phyloP scores from a whole-genome alignment of 164 flowering plant species.

The Pachysandra terminalis region DNA sequence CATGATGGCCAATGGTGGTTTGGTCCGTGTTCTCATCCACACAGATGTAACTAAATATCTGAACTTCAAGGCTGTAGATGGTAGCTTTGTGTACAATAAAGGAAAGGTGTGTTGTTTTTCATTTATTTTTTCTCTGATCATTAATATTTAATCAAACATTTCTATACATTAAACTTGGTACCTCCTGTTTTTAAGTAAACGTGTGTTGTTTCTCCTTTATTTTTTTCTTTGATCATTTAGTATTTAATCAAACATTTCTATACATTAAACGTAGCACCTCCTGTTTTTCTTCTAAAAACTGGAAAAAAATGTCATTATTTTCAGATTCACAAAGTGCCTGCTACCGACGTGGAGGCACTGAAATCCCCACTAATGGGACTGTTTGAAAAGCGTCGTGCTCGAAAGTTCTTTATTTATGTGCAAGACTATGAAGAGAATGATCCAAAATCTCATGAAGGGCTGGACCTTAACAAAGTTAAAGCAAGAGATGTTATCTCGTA shows the following conservation, averaged over 20 bases:
- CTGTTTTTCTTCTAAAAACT: neutral
- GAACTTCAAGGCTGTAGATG: constrained; percentile 95
- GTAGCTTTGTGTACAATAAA: constrained; percentile 96
- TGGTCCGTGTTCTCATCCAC: constrained; percentile 92
- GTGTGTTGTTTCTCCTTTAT: too few species aligned
- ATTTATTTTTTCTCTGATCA: neutral
- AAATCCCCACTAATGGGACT: constrained; percentile 91
- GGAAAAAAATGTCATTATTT: constrained; percentile 5
- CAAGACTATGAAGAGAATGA: constrained; percentile 90
- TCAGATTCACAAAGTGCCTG: constrained; percentile 91
- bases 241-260: neutral
- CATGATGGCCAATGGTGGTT: constrained; percentile 89
- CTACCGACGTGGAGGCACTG: constrained; percentile 95
- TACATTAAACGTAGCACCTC: neutral
- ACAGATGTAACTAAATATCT: constrained; percentile 92
- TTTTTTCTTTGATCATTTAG: neutral
- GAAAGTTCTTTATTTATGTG: constrained; percentile 91
- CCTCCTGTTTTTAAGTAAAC: neutral
- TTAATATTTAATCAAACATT: neutral
- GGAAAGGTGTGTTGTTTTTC: constrained; percentile 67
- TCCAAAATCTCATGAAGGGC: constrained; percentile 90
- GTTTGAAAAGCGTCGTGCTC: constrained; percentile 90
- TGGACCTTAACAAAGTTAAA: constrained; percentile 69
- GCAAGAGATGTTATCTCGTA: constrained; percentile 83
- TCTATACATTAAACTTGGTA: neutral